A percentile compares a stretch with the other conserved stretches of the same genome.
These are phyloP conservation scores for Aureobasidium sp. DNA, from an alignment of 2,329 filamentous ascomycete genomes.

Conservation along the genomic window DNA sequence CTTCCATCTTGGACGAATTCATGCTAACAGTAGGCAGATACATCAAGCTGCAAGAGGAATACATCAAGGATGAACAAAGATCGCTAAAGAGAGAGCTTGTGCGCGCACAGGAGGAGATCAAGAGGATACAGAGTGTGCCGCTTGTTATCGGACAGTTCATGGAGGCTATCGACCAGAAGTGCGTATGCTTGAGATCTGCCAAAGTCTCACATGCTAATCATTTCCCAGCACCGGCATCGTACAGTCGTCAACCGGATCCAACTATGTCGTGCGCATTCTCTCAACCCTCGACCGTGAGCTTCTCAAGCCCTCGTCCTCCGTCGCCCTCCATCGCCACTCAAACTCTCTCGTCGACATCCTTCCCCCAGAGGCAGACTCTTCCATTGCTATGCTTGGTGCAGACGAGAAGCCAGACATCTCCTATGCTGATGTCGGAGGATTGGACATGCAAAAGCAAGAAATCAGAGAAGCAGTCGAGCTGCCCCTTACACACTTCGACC, in stretches of 20 bases:
- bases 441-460: slow-evolving; percentile 99
- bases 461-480: slow-evolving; percentile 96
- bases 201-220: slow-evolving; percentile 2
- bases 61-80: slow-evolving; percentile 98
- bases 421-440: slow-evolving; percentile 91
- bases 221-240: slow-evolving; percentile 83
- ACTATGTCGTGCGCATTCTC: slow-evolving; percentile 97
- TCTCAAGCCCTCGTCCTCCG: slow-evolving; percentile 94
- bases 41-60: slow-evolving; percentile 97
- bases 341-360: slow-evolving; percentile 98
- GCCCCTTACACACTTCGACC: slow-evolving; percentile 92
- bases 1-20: too few relatives aligned
- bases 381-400: slow-evolving; percentile 92
- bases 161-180: slow-evolving; percentile 99
- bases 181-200: slow-evolving; percentile 21
- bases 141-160: slow-evolving; percentile 99
- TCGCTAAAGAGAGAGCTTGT: slow-evolving; percentile 87
- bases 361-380: slow-evolving; percentile 96
- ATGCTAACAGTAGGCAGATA: slow-evolving; percentile 1
- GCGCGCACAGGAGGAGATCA: slow-evolving; percentile 97
- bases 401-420: slow-evolving; percentile 98
- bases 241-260: slow-evolving; percentile 94
- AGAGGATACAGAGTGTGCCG: slow-evolving; percentile 96
- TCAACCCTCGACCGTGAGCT: slow-evolving; percentile 97
- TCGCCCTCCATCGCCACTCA: slow-evolving; percentile 94